Percentiles rank a stretch among this genome's conserved stretches.
Conservation (phyloP, 1,284 basidiomycete species). For the Hemileia vastatrix region DNA sequence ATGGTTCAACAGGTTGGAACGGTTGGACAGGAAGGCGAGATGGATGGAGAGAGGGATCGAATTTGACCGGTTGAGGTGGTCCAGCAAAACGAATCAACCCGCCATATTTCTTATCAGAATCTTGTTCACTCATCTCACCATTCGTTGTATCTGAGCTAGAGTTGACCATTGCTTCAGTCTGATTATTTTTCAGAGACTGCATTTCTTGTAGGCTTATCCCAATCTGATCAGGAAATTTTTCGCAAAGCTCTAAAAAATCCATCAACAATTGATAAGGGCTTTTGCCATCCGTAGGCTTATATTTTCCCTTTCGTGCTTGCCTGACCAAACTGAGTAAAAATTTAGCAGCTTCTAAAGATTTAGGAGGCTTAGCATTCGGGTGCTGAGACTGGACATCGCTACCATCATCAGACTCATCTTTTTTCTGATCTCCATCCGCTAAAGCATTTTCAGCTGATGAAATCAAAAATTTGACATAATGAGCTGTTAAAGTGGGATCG, state of each 20-base stretch:
- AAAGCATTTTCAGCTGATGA: conserved; percentile 22
- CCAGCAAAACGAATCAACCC: conserved; percentile 65
- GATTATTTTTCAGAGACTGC: conserved; percentile 19
- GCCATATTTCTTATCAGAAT: conserved; percentile 40
- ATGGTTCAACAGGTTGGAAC: conserved; percentile 49
- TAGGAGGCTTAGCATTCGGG: conserved; percentile 54
- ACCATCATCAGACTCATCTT: conserved; percentile 19
- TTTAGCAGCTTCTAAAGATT: conserved; percentile 88
- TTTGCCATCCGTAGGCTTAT: conserved; percentile 81
- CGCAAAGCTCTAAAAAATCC: conserved; percentile 86
- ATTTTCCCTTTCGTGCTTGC: conserved; percentile 70
- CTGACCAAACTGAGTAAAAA: conserved; percentile 71
- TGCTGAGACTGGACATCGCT: conserved; percentile 54
- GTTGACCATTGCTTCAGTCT: not conserved
- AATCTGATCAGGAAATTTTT: conserved; percentile 82
- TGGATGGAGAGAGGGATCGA: conserved; percentile 7
- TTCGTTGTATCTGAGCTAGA: conserved; percentile 47
- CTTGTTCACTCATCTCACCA: conserved; percentile 35
- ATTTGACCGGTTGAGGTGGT: conserved; percentile 53
- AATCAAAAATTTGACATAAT: conserved; percentile 37
- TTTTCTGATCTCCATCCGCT: conserved; percentile 27
- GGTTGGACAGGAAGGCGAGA: conserved; percentile 29
- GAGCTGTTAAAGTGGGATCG: conserved; percentile 42
- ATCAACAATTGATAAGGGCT: conserved; percentile 87
- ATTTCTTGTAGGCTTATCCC: conserved; percentile 69